phyloP scores from a whole-genome alignment of 2,329 filamentous ascomycete species.

The Cladosporium velox region DNA sequence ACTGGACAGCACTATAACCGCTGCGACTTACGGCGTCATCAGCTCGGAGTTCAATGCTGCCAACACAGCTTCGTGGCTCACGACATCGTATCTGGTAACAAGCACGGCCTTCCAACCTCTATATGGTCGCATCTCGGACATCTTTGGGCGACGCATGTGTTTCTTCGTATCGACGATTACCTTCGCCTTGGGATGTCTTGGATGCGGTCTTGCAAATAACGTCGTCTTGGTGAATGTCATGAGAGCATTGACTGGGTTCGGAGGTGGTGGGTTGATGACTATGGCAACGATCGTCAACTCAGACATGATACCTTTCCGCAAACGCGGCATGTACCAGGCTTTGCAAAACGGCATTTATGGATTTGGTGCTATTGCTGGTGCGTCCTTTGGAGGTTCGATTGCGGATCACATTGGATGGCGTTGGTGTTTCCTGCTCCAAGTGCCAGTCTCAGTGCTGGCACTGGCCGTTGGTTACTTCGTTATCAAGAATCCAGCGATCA shows the following conservation, averaged over 20 bases:
- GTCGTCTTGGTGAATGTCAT: slow-evolving; percentile 34
- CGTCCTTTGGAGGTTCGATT: slow-evolving; percentile 48
- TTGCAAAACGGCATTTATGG: slow-evolving; percentile 63
- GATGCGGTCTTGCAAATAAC: slow-evolving; percentile 34
- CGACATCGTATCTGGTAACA: slow-evolving; percentile 75
- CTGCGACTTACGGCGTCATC: slow-evolving; percentile 28
- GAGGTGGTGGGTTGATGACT: slow-evolving; percentile 37
- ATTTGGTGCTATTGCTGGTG: slow-evolving; percentile 62
- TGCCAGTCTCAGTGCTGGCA: slow-evolving; percentile 60
- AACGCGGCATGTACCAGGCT: slow-evolving; percentile 61
- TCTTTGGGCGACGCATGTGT: slow-evolving; percentile 51
- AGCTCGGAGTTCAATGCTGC: slow-evolving; percentile 72
- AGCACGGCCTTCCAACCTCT: slow-evolving; percentile 76
- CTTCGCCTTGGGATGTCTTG: slow-evolving; percentile 36
- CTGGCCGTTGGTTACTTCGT: slow-evolving; percentile 57
- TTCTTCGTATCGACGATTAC: slow-evolving; percentile 38
- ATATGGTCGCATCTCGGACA: slow-evolving; percentile 72
- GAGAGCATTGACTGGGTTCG: slow-evolving; percentile 36
- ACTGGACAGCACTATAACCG: slow-evolving; percentile 28
- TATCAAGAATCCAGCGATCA: slow-evolving; percentile 49
- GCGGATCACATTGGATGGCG: slow-evolving; percentile 50
- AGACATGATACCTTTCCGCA: slow-evolving; percentile 62
- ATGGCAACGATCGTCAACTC: slow-evolving; percentile 52
- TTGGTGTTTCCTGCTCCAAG: slow-evolving; percentile 61
- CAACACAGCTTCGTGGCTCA: slow-evolving; percentile 80